Conservation (phyloP, 768 basidiomycete species). For the Suillus sp. region DNA sequence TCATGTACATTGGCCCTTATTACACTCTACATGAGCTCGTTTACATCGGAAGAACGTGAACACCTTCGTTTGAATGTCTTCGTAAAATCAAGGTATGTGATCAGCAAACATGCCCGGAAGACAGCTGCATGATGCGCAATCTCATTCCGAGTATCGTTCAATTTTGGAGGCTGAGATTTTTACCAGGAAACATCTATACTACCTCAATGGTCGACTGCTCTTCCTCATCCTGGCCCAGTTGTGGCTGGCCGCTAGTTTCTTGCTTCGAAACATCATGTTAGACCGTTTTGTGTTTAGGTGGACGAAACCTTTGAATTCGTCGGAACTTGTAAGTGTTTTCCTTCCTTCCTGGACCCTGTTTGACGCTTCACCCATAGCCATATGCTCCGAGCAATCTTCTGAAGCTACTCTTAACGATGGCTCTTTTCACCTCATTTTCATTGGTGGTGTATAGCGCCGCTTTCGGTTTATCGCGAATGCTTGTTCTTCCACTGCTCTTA, state of each 20-base stretch:
- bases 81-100: conserved; percentile 61
- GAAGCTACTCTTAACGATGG: conserved; percentile 38
- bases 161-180: conserved; percentile 8
- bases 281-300: conserved; percentile 60
- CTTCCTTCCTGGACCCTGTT: neutral
- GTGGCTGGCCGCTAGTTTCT: conserved; percentile 47
- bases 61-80: conserved; percentile 56
- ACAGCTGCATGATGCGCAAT: conserved; percentile 18
- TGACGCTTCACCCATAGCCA: conserved; percentile 18
- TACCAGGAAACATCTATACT: conserved; percentile 69
- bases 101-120: neutral
- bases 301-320: conserved; percentile 25
- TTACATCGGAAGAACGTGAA: conserved; percentile 28
- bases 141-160: neutral
- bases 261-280: conserved; percentile 59
- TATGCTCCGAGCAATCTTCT: conserved; percentile 23
- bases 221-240: conserved; percentile 60
- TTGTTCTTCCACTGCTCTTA: conserved; percentile 54
- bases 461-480: conserved; percentile 50
- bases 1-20: conserved; percentile 48
- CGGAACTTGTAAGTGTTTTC: conserved; percentile 22
- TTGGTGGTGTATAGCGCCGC: conserved; percentile 41
- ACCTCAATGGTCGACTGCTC: conserved; percentile 68
- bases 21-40: conserved; percentile 44
- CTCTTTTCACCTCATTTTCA: conserved; percentile 43